A percentile compares a stretch with the other conserved stretches of the same genome.
Conservation (phyloP, 208 protist genomes). For the Hexamita inflata region DNA sequence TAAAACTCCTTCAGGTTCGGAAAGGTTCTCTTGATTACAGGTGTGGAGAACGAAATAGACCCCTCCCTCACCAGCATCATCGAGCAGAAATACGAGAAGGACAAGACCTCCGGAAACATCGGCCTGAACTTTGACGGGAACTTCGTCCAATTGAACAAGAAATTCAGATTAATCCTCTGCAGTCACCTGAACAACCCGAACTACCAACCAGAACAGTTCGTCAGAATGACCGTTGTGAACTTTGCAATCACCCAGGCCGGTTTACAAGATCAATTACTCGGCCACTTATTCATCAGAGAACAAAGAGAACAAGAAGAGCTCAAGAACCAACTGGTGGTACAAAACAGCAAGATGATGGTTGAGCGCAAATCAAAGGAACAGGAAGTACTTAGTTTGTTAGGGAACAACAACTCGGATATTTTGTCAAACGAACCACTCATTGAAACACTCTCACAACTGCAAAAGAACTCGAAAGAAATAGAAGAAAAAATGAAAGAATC, state of each 20-base stretch:
- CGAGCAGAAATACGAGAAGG: constrained; percentile 76
- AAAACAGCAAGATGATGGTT: constrained; percentile 78
- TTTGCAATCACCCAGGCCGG: constrained; percentile 91
- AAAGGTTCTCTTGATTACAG: constrained; percentile 87
- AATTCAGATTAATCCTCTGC: constrained; percentile 86
- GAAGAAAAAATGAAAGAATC: constrained; percentile 78
- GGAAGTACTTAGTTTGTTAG: constrained; percentile 82
- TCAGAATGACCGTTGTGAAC: constrained; percentile 92
- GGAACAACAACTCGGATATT: constrained; percentile 78
- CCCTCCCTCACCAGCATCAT: constrained; percentile 90
- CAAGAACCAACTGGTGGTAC: constrained; percentile 78
- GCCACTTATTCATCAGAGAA: constrained; percentile 86
- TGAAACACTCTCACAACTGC: constrained; percentile 87
- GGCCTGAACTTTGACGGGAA: constrained; percentile 89
- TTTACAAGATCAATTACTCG: constrained; percentile 86
- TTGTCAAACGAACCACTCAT: constrained; percentile 93
- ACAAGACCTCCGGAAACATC: constrained; percentile 73
- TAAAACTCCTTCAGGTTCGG: constrained; percentile 90
- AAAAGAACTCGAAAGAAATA: constrained; percentile 81
- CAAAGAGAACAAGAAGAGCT: constrained; percentile 78
- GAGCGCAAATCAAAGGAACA: constrained; percentile 89
- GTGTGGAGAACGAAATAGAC: constrained; percentile 91
- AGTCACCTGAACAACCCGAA: constrained; percentile 90
- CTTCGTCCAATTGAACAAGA: constrained; percentile 83
- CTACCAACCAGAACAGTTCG: constrained; percentile 86